A percentile compares a stretch with the other conserved stretches of the same genome.
These are phyloP conservation scores for Litsea cubeba DNA, from an alignment of 164 flowering plant species.

Conservation along the genomic window DNA sequence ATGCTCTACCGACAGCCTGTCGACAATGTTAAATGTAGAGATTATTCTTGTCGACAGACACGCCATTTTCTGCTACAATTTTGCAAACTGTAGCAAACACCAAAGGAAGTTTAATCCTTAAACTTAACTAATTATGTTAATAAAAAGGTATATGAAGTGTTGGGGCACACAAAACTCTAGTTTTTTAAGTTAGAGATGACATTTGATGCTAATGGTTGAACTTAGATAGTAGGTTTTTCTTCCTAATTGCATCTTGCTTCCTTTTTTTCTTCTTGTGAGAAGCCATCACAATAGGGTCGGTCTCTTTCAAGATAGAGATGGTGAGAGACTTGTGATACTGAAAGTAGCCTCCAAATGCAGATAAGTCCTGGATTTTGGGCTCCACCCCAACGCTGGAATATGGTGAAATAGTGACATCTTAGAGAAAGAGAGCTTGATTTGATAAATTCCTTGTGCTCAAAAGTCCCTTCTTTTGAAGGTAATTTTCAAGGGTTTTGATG, in stretches of 20 bases:
- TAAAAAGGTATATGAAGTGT: not conserved
- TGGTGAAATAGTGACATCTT: not conserved
- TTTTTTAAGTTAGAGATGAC: not conserved
- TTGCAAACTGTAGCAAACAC: too few species aligned
- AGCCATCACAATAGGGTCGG: not conserved
- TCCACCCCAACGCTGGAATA: not conserved
- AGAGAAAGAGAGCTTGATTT: not conserved
- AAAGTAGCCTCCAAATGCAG: not conserved
- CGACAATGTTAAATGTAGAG: too few species aligned
- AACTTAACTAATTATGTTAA: too few species aligned
- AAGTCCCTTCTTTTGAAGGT: not conserved
- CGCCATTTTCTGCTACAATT: too few species aligned
- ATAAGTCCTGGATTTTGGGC: not conserved
- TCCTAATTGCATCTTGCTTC: not conserved
- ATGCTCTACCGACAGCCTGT: too few species aligned
- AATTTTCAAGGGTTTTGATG: not conserved
- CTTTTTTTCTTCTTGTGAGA: not conserved
- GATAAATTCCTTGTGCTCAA: not conserved
- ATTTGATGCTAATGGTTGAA: not conserved
- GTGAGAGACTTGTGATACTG: not conserved
- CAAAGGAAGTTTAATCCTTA: too few species aligned
- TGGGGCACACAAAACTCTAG: not conserved
- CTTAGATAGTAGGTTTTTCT: not conserved
- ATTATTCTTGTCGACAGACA: too few species aligned
- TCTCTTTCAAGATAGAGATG: not conserved